Percentiles rank a stretch among this genome's conserved stretches.
Evolutionary conservation across 495 filamentous ascomycete species (phyloP).

Genomic region (Penicillium crystallinum): DNA sequence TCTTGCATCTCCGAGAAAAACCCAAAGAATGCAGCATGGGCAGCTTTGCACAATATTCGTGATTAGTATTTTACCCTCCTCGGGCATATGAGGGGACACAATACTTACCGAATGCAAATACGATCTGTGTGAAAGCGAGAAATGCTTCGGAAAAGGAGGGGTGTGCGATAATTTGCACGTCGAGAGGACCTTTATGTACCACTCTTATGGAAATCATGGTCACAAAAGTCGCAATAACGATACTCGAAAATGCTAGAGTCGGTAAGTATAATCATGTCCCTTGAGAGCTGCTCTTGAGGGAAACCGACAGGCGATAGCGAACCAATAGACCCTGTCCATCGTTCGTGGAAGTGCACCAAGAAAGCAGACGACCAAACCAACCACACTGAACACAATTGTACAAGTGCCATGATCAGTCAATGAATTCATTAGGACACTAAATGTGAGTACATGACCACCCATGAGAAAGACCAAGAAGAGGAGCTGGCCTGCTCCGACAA

Average conservation of each 20-base stretch:
- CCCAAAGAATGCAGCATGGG: constrained; percentile 50
- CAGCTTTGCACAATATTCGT: no score
- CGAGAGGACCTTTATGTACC: constrained; percentile 13
- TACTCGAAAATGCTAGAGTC: constrained; percentile 51
- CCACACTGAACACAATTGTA: constrained; percentile 56
- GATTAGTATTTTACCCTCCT: no score
- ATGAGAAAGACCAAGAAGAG: constrained; percentile 64
- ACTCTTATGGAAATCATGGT: constrained; percentile 59
- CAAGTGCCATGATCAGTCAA: constrained; percentile 56
- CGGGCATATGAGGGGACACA: no score
- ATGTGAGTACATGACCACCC: constrained; percentile 64
- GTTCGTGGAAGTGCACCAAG: constrained; percentile 56
- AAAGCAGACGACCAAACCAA: constrained; percentile 55
- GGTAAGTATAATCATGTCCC: constrained; percentile 19
- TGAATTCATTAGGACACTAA: constrained; percentile 61
- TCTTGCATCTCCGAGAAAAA: constrained; percentile 66
- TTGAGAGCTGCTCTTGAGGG: neutral
- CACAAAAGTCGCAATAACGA: constrained; percentile 58
- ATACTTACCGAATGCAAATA: neutral
- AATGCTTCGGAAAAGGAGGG: no score
- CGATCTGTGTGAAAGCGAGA: no score
- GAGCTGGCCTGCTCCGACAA: constrained; percentile 52
- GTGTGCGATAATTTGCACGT: no score
- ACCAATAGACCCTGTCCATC: constrained; percentile 45
- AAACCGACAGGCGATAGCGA: constrained; percentile 25